Percentiles rank a stretch among this genome's conserved stretches.
phyloP scores from a whole-genome alignment of 140 eudicot species.

The Bidens hawaiensis region DNA sequence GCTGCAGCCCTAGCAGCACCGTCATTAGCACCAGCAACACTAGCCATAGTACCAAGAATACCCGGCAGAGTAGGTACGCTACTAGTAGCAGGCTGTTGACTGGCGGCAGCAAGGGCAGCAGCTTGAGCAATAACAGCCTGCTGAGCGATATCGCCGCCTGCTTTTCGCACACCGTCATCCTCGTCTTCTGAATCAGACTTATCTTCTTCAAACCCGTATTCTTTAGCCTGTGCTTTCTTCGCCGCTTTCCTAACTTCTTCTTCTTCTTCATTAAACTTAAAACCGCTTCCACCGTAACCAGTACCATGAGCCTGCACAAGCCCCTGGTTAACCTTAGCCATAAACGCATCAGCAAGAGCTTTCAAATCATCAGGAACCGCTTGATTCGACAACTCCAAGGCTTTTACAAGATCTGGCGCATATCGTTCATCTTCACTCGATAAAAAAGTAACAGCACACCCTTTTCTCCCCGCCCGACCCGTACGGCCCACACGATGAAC shows the following conservation, averaged over 20 bases:
- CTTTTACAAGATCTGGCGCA: slow-evolving; percentile 88
- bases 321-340: slow-evolving; percentile 85
- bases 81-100: slow-evolving; percentile 41
- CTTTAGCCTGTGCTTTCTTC: slow-evolving; percentile 95
- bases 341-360: slow-evolving; percentile 80
- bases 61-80: slow-evolving; percentile 48
- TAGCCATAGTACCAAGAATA: slow-evolving; percentile 29
- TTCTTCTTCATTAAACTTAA: slow-evolving; percentile 87
- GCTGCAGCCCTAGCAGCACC: slow-evolving; percentile 80
- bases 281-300: slow-evolving; percentile 95
- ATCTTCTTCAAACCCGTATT: slow-evolving; percentile 83
- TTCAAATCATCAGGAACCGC: slow-evolving; percentile 77
- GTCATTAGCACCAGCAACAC: slow-evolving; percentile 38
- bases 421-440: slow-evolving; percentile 72
- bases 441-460: slow-evolving; percentile 72
- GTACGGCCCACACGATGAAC: slow-evolving; percentile 95
- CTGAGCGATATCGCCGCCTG: slow-evolving; percentile 61
- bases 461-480: slow-evolving; percentile 88
- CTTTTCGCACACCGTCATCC: slow-evolving; percentile 79
- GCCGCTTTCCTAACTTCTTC: slow-evolving; percentile 91
- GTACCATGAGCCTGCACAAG: slow-evolving; percentile 92
- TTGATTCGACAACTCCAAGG: slow-evolving; percentile 75
- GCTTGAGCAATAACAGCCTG: slow-evolving; percentile 63
- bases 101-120: slow-evolving; percentile 59
- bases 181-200: slow-evolving; percentile 92